These are phyloP conservation scores for Cladophialophora chaetospira DNA, from an alignment of 2,329 filamentous ascomycete species.

Conservation along the genomic window DNA sequence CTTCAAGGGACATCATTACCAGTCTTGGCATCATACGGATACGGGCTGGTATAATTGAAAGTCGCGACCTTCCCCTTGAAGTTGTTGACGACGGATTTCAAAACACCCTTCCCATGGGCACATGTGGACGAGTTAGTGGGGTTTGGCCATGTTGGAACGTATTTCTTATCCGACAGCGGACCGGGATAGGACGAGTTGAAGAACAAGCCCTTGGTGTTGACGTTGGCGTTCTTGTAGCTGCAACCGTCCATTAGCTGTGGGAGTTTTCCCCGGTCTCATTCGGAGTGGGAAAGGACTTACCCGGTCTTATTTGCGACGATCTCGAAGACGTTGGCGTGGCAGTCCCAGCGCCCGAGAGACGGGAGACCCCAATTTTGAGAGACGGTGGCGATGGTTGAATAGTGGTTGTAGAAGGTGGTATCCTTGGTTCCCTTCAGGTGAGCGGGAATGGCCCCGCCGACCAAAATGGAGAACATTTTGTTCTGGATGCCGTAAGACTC, in stretches of 20 bases:
- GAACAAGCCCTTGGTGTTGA: conserved; percentile 47
- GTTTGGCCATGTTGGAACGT: conserved; percentile 30
- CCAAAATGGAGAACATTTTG: conserved; percentile 68
- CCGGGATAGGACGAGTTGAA: conserved; percentile 55
- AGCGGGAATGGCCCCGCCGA: conserved; percentile 72
- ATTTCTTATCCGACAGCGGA: conserved; percentile 36
- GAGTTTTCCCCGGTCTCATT: background rate
- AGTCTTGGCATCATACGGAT: conserved; percentile 19
- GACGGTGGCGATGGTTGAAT: conserved; percentile 67
- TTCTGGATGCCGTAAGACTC: conserved; percentile 69
- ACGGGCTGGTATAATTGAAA: conserved; percentile 22
- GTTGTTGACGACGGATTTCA: conserved; percentile 16
- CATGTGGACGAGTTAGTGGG: conserved; percentile 68
- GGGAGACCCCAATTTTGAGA: conserved; percentile 70
- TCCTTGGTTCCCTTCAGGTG: conserved; percentile 69
- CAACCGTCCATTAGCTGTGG: background rate
- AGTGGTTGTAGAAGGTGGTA: conserved; percentile 71
- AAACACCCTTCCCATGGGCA: conserved; percentile 67
- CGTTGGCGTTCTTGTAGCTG: conserved; percentile 50
- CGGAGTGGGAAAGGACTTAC: background rate
- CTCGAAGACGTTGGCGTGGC: conserved; percentile 69
- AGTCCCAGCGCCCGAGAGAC: conserved; percentile 71
- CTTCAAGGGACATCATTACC: conserved; percentile 13
- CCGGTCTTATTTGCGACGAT: conserved; percentile 62
- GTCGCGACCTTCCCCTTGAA: conserved; percentile 17